These are phyloP conservation scores for Paramecium biaurelia DNA, from an alignment of 73 alveolate species.

Conservation along the genomic window DNA sequence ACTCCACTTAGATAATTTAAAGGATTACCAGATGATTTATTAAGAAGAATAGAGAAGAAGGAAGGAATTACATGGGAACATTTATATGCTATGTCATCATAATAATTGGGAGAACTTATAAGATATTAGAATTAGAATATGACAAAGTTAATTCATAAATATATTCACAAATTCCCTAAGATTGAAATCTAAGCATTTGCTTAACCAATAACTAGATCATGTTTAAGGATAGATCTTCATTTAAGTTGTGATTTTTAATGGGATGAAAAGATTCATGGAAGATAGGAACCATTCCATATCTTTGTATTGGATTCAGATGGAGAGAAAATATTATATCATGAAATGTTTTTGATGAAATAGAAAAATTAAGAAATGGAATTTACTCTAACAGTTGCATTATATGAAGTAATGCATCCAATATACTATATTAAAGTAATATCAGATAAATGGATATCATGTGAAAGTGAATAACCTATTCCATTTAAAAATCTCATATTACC, in stretches of 20 bases:
- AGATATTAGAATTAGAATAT: slow-evolving; percentile 78
- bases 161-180: slow-evolving; percentile 97
- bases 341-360: slow-evolving; percentile 85
- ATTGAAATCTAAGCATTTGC: slow-evolving; percentile 93
- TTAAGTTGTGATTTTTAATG: slow-evolving; percentile 96
- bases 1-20: slow-evolving; percentile 99
- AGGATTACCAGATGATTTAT: slow-evolving; percentile 83
- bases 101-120: slow-evolving; percentile 68
- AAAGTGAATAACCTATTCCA: slow-evolving; percentile 91
- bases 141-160: slow-evolving; percentile 77
- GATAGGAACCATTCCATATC: slow-evolving; percentile 97
- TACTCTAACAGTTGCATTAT: slow-evolving; percentile 96
- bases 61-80: slow-evolving; percentile 67
- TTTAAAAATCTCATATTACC: slow-evolving; percentile 98
- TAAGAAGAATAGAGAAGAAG: slow-evolving; percentile 87
- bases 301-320: slow-evolving; percentile 98
- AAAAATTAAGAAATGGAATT: slow-evolving; percentile 80
- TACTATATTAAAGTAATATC: slow-evolving; percentile 88
- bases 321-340: slow-evolving; percentile 97
- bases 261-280: slow-evolving; percentile 96
- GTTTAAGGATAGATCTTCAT: slow-evolving; percentile 92
- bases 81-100: slow-evolving; percentile 61
- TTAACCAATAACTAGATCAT: slow-evolving; percentile 98
- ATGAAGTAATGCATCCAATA: slow-evolving; percentile 98
- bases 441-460: slow-evolving; percentile 97